phyloP scores from a whole-genome alignment of 768 basidiomycete genomes.

The Antrodiella citrinella region DNA sequence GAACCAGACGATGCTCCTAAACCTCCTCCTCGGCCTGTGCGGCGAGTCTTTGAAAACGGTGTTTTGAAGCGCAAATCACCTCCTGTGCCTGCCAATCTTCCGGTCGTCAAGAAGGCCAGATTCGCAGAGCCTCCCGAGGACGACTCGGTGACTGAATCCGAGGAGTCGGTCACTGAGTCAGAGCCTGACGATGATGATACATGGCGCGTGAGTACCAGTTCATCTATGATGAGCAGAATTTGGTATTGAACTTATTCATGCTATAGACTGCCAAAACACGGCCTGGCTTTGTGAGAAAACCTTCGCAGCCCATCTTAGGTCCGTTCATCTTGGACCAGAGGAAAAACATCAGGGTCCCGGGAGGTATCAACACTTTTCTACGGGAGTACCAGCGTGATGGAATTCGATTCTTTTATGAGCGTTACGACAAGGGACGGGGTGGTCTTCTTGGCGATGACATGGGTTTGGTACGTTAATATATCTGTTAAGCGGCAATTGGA shows the following conservation, averaged over 20 bases:
- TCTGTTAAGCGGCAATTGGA: too few species aligned
- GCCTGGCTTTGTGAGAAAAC: constrained; percentile 45
- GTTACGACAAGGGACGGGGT: constrained; percentile 60
- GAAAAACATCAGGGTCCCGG: constrained; percentile 46
- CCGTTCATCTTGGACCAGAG: constrained; percentile 45
- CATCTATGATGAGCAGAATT: too few species aligned
- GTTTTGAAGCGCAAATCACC: constrained; percentile 2
- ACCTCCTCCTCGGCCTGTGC: neutral
- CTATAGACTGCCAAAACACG: constrained; percentile 31
- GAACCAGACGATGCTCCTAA: neutral
- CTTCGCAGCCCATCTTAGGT: constrained; percentile 33
- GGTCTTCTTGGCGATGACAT: constrained; percentile 94
- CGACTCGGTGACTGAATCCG: constrained; percentile 5
- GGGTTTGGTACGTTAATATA: constrained; percentile 60
- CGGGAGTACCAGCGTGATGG: constrained; percentile 90
- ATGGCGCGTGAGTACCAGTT: too few species aligned
- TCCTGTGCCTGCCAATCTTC: neutral
- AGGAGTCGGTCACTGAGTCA: neutral
- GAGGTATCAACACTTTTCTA: constrained; percentile 75
- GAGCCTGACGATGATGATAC: constrained; percentile 7
- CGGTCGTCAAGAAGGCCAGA: neutral
- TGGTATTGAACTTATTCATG: too few species aligned
- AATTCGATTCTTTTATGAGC: constrained; percentile 68
- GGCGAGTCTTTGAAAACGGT: too few species aligned
- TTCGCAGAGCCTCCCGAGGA: neutral